Percentiles rank a stretch among this genome's conserved stretches.
phyloP scores from a whole-genome alignment of 1,284 basidiomycete genomes.

The Mycosarcoma maydis region DNA sequence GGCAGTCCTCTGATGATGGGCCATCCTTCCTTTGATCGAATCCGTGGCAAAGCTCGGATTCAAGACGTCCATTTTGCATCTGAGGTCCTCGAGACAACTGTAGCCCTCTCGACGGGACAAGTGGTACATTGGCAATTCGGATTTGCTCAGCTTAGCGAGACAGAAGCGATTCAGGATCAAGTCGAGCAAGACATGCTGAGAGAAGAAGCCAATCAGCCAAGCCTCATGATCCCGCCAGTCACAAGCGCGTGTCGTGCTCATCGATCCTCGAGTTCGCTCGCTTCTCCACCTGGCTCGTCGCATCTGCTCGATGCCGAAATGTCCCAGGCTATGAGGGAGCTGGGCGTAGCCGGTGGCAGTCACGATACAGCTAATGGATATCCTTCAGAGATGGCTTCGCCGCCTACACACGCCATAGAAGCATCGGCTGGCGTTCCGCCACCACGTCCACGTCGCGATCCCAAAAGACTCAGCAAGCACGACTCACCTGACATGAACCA shows the following conservation, averaged over 20 bases:
- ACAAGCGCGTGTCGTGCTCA: slow-evolving; percentile 12
- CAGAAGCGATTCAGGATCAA: slow-evolving; percentile 41
- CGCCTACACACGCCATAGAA: neutral
- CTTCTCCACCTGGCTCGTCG: slow-evolving; percentile 5
- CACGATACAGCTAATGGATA: neutral
- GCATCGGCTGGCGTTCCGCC: slow-evolving; percentile 8
- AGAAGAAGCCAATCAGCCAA: slow-evolving; percentile 35
- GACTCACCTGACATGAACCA: neutral
- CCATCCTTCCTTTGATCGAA: slow-evolving; percentile 47
- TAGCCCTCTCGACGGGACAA: slow-evolving; percentile 53
- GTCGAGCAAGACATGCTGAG: slow-evolving; percentile 35
- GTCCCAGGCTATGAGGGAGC: slow-evolving; percentile 48
- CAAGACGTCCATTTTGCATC: slow-evolving; percentile 47
- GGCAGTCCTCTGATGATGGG: slow-evolving; percentile 36
- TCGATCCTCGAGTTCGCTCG: slow-evolving; percentile 18
- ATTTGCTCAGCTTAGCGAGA: slow-evolving; percentile 51
- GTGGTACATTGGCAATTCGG: slow-evolving; percentile 48
- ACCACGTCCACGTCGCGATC: slow-evolving; percentile 46
- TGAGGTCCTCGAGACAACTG: slow-evolving; percentile 53
- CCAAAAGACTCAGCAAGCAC: slow-evolving; percentile 26
- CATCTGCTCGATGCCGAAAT: slow-evolving; percentile 41
- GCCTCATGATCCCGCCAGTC: slow-evolving; percentile 36
- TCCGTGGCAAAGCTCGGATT: slow-evolving; percentile 30
- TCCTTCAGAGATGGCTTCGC: neutral
- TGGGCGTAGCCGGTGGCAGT: slow-evolving; percentile 7